phyloP scores from a whole-genome alignment of 768 basidiomycete genomes.

The Paxillus ammoniavirescens region DNA sequence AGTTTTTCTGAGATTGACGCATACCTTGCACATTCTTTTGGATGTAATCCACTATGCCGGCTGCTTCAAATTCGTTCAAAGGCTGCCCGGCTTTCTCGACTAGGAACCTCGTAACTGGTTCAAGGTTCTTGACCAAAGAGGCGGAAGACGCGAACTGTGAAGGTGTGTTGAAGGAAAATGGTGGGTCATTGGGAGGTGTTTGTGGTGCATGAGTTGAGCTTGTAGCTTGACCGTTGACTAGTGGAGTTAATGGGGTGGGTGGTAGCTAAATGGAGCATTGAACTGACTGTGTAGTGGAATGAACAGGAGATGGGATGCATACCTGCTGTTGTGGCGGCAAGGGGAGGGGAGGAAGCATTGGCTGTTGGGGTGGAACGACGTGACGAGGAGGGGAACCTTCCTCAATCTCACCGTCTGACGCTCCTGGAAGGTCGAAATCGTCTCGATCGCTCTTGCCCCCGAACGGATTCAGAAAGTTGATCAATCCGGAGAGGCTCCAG shows the following conservation, averaged over 20 bases:
- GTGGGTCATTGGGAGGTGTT: constrained; percentile 11
- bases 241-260: constrained; percentile 14
- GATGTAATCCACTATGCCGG: constrained; percentile 54
- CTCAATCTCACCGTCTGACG: constrained; percentile 28
- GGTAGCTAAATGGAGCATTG: constrained; percentile 23
- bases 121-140: constrained; percentile 43
- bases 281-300: constrained; percentile 18
- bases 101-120: constrained; percentile 49
- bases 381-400: constrained; percentile 25
- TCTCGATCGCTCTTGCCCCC: constrained; percentile 22
- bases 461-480: constrained; percentile 53
- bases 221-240: constrained; percentile 15
- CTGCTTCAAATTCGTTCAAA: constrained; percentile 51
- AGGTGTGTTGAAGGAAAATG: constrained; percentile 19
- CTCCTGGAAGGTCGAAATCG: constrained; percentile 17
- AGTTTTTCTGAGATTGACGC: constrained; percentile 5
- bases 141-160: constrained; percentile 13
- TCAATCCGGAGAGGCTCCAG: constrained; percentile 53
- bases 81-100: constrained; percentile 45
- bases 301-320: constrained; percentile 20
- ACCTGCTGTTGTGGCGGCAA: constrained; percentile 22
- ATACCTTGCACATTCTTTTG: constrained; percentile 50
- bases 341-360: constrained; percentile 18
- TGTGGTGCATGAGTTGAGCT: constrained; percentile 10
- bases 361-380: constrained; percentile 22